Percentiles rank a stretch among this genome's conserved stretches.
Conservation (phyloP, 257 asterid species). For the Catharanthus roseus region DNA sequence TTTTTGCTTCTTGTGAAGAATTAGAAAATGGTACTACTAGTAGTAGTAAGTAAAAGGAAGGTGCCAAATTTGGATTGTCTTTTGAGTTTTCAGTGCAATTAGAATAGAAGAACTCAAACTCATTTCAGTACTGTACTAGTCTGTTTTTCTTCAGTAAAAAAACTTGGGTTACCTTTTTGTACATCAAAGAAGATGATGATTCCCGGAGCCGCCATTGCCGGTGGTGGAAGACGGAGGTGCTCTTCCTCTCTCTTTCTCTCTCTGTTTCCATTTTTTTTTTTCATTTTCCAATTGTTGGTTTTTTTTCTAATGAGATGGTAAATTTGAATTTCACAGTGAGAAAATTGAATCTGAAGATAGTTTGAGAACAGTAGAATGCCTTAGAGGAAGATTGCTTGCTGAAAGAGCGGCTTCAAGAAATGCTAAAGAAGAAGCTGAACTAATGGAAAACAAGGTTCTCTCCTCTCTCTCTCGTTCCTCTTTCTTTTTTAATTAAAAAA, state of each 20-base stretch:
- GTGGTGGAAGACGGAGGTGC: conserved; percentile 23
- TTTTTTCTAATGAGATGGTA: no score
- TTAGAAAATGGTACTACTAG: no score
- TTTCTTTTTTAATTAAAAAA: no score
- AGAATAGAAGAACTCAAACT: not conserved
- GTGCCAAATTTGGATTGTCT: not conserved
- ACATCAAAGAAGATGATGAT: conserved; percentile 8
- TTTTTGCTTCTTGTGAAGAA: no score
- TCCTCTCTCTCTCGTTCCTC: not conserved
- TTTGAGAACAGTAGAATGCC: no score
- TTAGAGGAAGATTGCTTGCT: no score
- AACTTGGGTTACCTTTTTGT: not conserved
- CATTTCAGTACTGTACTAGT: not conserved
- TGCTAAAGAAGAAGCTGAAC: conserved; percentile 53
- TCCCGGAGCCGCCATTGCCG: conserved; percentile 20
- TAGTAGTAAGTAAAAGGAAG: not conserved
- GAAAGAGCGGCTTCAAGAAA: conserved; percentile 74
- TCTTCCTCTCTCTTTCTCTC: not conserved
- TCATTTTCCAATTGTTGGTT: conserved; percentile 26
- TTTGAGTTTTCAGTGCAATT: conserved; percentile 2
- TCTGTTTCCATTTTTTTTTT: not conserved
- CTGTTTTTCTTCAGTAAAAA: not conserved
- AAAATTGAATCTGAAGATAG: no score
- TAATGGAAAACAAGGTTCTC: conserved; percentile 51
- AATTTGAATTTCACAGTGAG: no score